These are phyloP conservation scores for Rubia peregrina DNA, from an alignment of 305 asterid genomes.

Conservation along the genomic window DNA sequence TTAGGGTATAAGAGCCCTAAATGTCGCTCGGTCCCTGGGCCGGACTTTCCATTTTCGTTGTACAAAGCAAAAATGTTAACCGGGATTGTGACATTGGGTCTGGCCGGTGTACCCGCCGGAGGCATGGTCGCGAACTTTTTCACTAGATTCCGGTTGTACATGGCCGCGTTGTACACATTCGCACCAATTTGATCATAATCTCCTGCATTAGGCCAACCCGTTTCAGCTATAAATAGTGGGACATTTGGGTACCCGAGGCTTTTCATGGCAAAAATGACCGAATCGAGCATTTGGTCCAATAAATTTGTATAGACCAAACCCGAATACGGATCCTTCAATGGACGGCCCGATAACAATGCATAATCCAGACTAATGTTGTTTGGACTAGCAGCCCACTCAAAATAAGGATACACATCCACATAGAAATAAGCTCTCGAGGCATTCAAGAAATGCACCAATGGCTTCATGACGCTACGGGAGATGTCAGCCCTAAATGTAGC, in stretches of 20 bases:
- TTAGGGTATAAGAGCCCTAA: constrained; percentile 72
- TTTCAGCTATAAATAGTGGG: constrained; percentile 62
- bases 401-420: constrained; percentile 69
- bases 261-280: constrained; percentile 54
- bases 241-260: constrained; percentile 59
- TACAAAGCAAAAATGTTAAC: constrained; percentile 59
- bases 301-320: constrained; percentile 55
- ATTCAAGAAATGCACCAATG: constrained; percentile 53
- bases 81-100: constrained; percentile 50
- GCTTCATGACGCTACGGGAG: constrained; percentile 38
- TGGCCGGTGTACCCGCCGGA: constrained; percentile 61
- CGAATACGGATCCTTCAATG: constrained; percentile 55
- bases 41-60: constrained; percentile 68
- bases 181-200: constrained; percentile 74
- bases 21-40: constrained; percentile 74
- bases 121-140: constrained; percentile 51
- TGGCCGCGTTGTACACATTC: constrained; percentile 68
- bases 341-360: constrained; percentile 42
- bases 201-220: constrained; percentile 92
- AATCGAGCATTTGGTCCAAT: constrained; percentile 77
- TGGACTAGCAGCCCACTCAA: constrained; percentile 65
- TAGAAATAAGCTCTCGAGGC: constrained; percentile 64
- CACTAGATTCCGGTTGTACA: constrained; percentile 68
- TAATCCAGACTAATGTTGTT: constrained; percentile 45
- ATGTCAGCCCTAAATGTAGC: constrained; percentile 67